A percentile compares a stretch with the other conserved stretches of the same genome.
Evolutionary conservation across 768 basidiomycete species (phyloP).

Genomic region (Suillus cothurnatus): DNA sequence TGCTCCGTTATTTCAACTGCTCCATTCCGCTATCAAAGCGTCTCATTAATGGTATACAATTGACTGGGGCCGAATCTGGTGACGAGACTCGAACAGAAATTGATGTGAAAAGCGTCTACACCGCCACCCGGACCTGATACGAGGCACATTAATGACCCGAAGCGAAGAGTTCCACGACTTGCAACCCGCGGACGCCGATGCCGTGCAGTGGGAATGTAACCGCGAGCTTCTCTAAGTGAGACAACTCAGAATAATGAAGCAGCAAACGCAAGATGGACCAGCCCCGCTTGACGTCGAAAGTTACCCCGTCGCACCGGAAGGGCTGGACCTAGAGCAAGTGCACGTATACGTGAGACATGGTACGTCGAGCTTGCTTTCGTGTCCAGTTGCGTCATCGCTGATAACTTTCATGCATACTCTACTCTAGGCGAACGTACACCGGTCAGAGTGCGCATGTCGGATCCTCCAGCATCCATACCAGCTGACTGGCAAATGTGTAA

Average conservation of each 20-base stretch:
- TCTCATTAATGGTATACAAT: no score
- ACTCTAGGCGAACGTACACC: constrained; percentile 72
- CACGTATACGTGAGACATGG: constrained; percentile 79
- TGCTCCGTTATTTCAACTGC: no score
- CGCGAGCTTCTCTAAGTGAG: background rate
- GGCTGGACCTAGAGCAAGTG: constrained; percentile 65
- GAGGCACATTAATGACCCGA: background rate
- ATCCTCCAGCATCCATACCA: constrained; percentile 64
- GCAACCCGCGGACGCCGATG: background rate
- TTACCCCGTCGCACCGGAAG: constrained; percentile 58
- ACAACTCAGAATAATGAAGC: background rate
- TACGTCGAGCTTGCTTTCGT: constrained; percentile 34
- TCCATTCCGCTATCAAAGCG: no score
- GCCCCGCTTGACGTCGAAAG: constrained; percentile 53
- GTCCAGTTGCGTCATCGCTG: background rate
- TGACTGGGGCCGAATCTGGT: no score
- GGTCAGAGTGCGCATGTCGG: constrained; percentile 65
- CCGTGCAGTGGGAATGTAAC: background rate
- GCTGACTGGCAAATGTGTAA: constrained; percentile 71
- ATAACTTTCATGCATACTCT: background rate
- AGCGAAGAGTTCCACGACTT: background rate
- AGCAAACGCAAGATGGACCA: constrained; percentile 38
- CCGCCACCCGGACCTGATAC: background rate
- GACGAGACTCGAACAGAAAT: background rate
- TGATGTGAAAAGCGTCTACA: background rate